Percentiles rank a stretch among this genome's conserved stretches.
These are phyloP conservation scores for Pythium graminicola DNA, from an alignment of 352 stramenopile genomes.

Conservation along the genomic window DNA sequence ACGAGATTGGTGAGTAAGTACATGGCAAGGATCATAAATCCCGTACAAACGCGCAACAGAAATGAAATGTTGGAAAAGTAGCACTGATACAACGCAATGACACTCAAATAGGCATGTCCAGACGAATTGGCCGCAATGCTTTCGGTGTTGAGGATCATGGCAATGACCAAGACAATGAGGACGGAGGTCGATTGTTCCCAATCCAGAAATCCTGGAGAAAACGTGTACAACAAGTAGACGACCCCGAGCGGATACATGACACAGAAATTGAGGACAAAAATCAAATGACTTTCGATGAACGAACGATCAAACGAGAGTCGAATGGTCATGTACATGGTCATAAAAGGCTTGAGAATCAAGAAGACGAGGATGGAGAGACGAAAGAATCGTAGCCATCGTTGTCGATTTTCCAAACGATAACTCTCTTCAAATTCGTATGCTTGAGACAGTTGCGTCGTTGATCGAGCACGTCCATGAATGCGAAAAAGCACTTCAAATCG, in stretches of 20 bases:
- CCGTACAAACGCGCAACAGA: conserved; percentile 46
- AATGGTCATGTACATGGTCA: conserved; percentile 68
- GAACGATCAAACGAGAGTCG: conserved; percentile 35
- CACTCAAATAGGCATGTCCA: conserved; percentile 72
- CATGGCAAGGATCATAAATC: conserved; percentile 52
- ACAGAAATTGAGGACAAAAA: conserved; percentile 75
- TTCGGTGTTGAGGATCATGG: conserved; percentile 55
- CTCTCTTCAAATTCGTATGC: conserved; percentile 65
- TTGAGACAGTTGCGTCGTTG: conserved; percentile 28
- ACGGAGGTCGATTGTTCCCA: conserved; percentile 55
- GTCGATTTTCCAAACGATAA: conserved; percentile 62
- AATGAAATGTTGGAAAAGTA: conserved; percentile 81
- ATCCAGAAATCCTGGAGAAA: conserved; percentile 53
- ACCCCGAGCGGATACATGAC: conserved; percentile 65
- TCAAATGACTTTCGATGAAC: conserved; percentile 52
- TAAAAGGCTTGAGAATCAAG: conserved; percentile 60
- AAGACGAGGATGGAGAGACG: conserved; percentile 61
- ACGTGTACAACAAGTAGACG: conserved; percentile 57
- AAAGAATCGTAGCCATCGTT: conserved; percentile 62
- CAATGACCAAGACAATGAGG: conserved; percentile 46
- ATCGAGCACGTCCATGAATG: conserved; percentile 31
- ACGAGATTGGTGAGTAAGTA: conserved; percentile 62
- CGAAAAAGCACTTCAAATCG: conserved; percentile 58
- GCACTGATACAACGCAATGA: conserved; percentile 74
- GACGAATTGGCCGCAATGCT: conserved; percentile 60